Base-by-base conservation (phyloP, 345 rosid genomes). In the Reutealis trisperma region DNA sequence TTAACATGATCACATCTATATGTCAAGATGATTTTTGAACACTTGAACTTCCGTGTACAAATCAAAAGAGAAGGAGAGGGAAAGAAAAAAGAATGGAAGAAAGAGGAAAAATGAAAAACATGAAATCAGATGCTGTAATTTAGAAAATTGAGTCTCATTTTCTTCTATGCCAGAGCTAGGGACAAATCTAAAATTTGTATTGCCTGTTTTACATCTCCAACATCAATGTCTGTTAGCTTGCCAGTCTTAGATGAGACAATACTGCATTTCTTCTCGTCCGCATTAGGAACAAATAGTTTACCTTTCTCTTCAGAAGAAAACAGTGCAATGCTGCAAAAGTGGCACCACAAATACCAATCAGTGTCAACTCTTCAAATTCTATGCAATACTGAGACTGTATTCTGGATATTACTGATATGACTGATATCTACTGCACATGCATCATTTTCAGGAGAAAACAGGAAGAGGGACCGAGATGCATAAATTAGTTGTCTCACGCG, bases 291-390 rank as follows among this genome's bases (percentile, higher is more conserved):
- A 74, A 90, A 95, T 61, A 92, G 66, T 70, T 85, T 85, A 7
- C 82, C 97, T 85, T 90, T 95, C 83, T 89, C 87, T 82, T 84
- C 90, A 63, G 94, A 90, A 47, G 92, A 44, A 82, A 95, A 93
- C 86, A 95, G 66, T 18, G 91, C 98, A 82, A 92, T 89, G 84
- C 99, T 95, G 91, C 80, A 82, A 66, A 68, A 65, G 65, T 16
- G 58, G 8, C 21, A 57, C 14, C 22, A 7, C 1, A n/a, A 72
- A 65, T 45, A 27, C 37, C 14, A 1, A 66, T 65, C 6, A 14
- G 66, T 22, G 16, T 65, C 59, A 47, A 15, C 44, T 37, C 49
- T 65, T 67, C 70, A 44, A 42, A 42, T 66, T 44, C 55, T 44
- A 13, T 49, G 54, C 9, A 60, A 45, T 37, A 54, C 57, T 51